Conservation (phyloP, 2,329 filamentous ascomycete genomes). For the Fusarium incarnatum region DNA sequence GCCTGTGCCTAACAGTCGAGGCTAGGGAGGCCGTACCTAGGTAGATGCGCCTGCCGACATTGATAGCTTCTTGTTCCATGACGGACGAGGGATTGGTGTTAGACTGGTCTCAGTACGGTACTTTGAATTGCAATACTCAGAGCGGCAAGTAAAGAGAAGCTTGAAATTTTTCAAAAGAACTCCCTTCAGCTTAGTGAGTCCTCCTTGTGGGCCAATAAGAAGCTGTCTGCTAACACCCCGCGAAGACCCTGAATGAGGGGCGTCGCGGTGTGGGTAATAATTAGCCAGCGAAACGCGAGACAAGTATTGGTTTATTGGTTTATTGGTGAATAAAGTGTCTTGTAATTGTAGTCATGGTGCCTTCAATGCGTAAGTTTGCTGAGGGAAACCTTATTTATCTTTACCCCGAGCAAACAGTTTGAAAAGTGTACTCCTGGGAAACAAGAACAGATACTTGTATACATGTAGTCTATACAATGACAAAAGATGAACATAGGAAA, state of each 20-base stretch:
- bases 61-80: slow-evolving; percentile 41
- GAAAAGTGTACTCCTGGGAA: background rate
- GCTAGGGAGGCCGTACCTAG: slow-evolving; percentile 52
- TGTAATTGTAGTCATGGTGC: background rate
- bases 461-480: too few relatives aligned
- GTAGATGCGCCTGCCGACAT: slow-evolving; percentile 64
- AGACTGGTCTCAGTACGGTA: background rate
- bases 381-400: background rate
- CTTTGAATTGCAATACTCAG: background rate
- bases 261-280: background rate
- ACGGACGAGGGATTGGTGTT: background rate
- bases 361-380: background rate
- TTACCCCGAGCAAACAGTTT: background rate
- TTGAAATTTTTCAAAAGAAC: background rate
- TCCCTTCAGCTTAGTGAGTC: slow-evolving; percentile 6
- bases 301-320: background rate
- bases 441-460: background rate
- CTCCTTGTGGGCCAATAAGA: slow-evolving; percentile 10
- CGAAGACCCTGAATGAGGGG: slow-evolving; percentile 15
- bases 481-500: background rate
- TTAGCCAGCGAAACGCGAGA: background rate
- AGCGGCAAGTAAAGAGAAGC: background rate
- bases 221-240: background rate
- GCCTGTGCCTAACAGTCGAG: background rate
- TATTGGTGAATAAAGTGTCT: too few relatives aligned